phyloP scores from a whole-genome alignment of 371 early-diverging fungal species.

The Rhizopus microsporus region DNA sequence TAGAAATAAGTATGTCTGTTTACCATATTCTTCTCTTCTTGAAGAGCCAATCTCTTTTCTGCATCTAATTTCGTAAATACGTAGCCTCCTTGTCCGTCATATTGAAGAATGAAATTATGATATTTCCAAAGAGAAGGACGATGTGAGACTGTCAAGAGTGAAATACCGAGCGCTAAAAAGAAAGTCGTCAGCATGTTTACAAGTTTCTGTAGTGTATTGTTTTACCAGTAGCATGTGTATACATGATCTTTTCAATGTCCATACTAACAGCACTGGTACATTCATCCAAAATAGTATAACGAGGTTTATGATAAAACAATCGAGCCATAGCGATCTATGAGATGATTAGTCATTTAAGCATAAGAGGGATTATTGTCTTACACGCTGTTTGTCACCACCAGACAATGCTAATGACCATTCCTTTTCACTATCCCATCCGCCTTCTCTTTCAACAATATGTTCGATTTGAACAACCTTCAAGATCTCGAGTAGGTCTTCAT shows the following conservation, averaged over 20 bases:
- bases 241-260: constrained; percentile 90
- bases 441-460: constrained; percentile 82
- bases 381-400: constrained; percentile 87
- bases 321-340: constrained; percentile 82
- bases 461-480: constrained; percentile 77
- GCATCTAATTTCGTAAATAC: constrained; percentile 87
- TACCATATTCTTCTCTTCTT: constrained; percentile 68
- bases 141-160: constrained; percentile 87
- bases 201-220: background rate
- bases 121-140: constrained; percentile 87
- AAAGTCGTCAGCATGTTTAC: background rate
- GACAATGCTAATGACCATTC: constrained; percentile 85
- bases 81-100: constrained; percentile 90
- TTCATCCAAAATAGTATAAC: constrained; percentile 89
- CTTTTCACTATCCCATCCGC: constrained; percentile 85
- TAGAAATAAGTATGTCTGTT: constrained; percentile 15
- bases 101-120: constrained; percentile 83
- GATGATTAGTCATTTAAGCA: background rate
- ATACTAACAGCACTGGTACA: constrained; percentile 92
- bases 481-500: constrained; percentile 69
- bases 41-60: constrained; percentile 79
- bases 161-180: constrained; percentile 70
- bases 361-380: constrained; percentile 30
- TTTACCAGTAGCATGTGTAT: constrained; percentile 78
- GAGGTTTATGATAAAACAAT: constrained; percentile 89